phyloP scores from a whole-genome alignment of 257 asterid species.

The Przewalskia tangutica region DNA sequence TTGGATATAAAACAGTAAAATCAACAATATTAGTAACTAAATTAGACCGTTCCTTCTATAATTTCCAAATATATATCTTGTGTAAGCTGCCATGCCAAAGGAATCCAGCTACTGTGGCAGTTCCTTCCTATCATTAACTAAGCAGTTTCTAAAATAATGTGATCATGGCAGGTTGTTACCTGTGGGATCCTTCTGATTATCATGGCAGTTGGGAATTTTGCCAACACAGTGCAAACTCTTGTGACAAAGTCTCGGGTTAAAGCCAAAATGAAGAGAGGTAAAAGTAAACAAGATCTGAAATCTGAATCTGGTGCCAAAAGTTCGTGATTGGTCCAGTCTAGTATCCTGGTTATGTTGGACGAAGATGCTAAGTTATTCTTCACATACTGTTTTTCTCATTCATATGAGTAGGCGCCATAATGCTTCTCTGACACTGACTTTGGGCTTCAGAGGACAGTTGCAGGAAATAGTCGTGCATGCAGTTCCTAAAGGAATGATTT shows the following conservation, averaged over 20 bases:
- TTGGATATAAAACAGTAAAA: neutral
- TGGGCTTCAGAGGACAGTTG: conserved; percentile 6
- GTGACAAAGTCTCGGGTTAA: conserved; percentile 71
- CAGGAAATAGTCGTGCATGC: neutral
- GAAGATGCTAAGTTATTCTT: neutral
- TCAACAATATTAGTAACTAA: neutral
- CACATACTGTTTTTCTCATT: neutral
- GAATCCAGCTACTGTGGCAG: neutral
- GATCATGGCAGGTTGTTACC: conserved; percentile 57
- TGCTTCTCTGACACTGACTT: neutral
- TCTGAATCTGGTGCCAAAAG: conserved; percentile 34
- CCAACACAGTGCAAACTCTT: conserved; percentile 85
- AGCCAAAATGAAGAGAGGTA: conserved; percentile 70
- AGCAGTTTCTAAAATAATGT: neutral
- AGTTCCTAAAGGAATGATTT: neutral
- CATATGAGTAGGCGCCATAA: neutral
- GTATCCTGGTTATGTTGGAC: conserved; percentile 2
- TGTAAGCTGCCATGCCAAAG: neutral
- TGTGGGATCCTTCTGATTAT: conserved; percentile 84
- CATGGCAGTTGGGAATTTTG: conserved; percentile 91
- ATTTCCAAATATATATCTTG: neutral
- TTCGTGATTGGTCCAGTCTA: conserved; percentile 13
- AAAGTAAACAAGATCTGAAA: conserved; percentile 59
- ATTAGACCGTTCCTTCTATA: neutral
- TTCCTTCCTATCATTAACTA: neutral